phyloP scores from a whole-genome alignment of 805 yeast species.

The Barnettozyma californica region DNA sequence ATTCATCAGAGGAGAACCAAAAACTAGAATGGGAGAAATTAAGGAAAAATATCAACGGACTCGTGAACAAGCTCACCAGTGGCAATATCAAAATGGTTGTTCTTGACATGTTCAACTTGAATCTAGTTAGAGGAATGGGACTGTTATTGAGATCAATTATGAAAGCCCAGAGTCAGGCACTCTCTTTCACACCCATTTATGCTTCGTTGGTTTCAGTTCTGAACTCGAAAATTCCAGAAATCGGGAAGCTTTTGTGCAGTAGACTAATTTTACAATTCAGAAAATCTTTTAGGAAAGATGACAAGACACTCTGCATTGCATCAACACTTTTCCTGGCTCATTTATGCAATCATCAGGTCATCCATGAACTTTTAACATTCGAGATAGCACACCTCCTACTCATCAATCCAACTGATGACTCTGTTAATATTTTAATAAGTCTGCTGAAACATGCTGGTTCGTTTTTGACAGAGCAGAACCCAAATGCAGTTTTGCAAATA shows the following conservation, averaged over 20 bases:
- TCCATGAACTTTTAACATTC: conserved; percentile 47
- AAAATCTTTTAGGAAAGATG: conserved; percentile 42
- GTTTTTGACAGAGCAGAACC: conserved; percentile 37
- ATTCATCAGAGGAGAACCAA: conserved; percentile 41
- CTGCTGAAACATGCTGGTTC: conserved; percentile 51
- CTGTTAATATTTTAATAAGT: conserved; percentile 48
- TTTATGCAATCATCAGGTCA: conserved; percentile 57
- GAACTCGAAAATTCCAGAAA: conserved; percentile 61
- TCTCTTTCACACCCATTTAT: conserved; percentile 41
- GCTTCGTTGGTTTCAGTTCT: conserved; percentile 55
- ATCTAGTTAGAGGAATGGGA: conserved; percentile 59
- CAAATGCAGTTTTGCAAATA: conserved; percentile 41
- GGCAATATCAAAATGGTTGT: conserved; percentile 45
- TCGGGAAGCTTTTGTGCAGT: conserved; percentile 53
- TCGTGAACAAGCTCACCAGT: conserved; percentile 40
- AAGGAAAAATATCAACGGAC: conserved; percentile 41
- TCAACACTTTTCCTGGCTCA: conserved; percentile 51
- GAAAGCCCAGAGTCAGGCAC: conserved; percentile 42
- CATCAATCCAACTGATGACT: conserved; percentile 44
- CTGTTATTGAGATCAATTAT: conserved; percentile 52
- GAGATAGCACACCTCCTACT: conserved; percentile 47
- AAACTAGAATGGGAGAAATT: conserved; percentile 51
- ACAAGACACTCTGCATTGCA: conserved; percentile 38
- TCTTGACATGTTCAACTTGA: conserved; percentile 47
- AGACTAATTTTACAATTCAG: conserved; percentile 58